Percentiles rank a stretch among this genome's conserved stretches.
phyloP scores from a whole-genome alignment of 306 rosid species.

The Ormosia emarginata region DNA sequence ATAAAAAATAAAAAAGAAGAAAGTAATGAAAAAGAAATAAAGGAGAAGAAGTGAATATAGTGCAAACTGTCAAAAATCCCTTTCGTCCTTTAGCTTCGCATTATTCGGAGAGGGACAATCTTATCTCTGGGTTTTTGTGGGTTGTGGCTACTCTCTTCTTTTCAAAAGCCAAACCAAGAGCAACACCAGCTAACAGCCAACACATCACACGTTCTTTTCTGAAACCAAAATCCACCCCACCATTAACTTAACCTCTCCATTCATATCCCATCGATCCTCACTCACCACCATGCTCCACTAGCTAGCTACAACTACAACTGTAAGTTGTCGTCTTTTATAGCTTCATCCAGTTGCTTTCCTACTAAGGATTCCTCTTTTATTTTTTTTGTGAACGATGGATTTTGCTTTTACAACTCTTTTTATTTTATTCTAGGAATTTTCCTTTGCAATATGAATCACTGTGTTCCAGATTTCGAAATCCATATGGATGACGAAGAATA shows the following conservation, averaged over 20 bases:
- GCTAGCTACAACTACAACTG: constrained; percentile 2
- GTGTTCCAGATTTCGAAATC: constrained; percentile 62
- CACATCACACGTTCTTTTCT: not conserved
- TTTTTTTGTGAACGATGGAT: not conserved
- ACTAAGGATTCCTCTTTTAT: not conserved
- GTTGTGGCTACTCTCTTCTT: not conserved
- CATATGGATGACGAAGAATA: constrained; percentile 45
- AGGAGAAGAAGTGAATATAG: not conserved
- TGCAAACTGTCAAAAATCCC: constrained; percentile 29
- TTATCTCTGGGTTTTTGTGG: constrained; percentile 36
- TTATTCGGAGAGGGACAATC: constrained; percentile 37
- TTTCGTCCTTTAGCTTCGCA: constrained; percentile 45
- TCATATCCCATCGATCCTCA: not conserved
- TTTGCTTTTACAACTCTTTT: not conserved
- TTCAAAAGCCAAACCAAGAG: not conserved
- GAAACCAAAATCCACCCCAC: not conserved
- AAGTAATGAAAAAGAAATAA: not conserved
- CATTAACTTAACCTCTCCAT: not conserved
- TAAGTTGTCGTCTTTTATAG: not conserved
- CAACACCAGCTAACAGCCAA: constrained; percentile 15
- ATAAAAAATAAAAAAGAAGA: not conserved
- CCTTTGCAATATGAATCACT: constrained; percentile 47
- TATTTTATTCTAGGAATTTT: not conserved
- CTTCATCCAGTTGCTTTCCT: not conserved
- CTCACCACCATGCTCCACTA: not conserved